Conservation (phyloP, 2,329 filamentous ascomycete genomes). For the Plectosphaerella sp. region DNA sequence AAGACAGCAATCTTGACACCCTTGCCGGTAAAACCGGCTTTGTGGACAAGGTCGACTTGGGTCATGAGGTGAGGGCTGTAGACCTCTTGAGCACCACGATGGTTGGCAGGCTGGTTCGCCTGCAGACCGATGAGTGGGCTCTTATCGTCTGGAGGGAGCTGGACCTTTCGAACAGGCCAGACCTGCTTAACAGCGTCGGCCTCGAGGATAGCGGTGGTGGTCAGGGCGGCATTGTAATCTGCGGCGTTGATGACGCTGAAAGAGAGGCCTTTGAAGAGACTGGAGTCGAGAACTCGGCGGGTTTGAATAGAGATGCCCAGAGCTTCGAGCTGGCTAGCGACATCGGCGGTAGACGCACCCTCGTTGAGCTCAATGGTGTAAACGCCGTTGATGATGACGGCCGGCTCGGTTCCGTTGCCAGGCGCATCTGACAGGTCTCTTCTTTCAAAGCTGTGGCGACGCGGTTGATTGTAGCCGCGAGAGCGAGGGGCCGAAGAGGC, state of each 20-base stretch:
- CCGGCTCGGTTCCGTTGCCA: neutral
- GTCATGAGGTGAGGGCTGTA: slow-evolving; percentile 16
- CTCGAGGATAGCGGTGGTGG: neutral
- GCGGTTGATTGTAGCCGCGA: no score
- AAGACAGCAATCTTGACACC: slow-evolving; percentile 38
- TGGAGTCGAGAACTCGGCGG: neutral
- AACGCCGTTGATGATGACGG: neutral
- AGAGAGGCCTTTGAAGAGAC: neutral
- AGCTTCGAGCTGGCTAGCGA: neutral
- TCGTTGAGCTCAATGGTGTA: neutral
- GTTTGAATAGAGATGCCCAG: neutral
- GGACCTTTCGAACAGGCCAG: no score
- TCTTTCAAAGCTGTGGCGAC: no score
- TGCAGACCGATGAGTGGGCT: no score
- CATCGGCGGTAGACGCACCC: neutral
- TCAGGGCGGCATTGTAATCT: no score
- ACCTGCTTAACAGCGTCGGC: no score
- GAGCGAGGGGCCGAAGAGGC: no score
- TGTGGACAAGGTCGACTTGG: slow-evolving; percentile 31
- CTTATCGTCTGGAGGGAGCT: neutral
- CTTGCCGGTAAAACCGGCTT: slow-evolving; percentile 38
- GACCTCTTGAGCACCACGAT: no score
- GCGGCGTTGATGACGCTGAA: neutral
- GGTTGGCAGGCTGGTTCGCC: no score
- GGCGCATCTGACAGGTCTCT: no score